Evolutionary conservation across 345 rosid species (phyloP), one percentile per base, ranked within the genome.

Genomic region (Rhizophora mangle): DNA sequence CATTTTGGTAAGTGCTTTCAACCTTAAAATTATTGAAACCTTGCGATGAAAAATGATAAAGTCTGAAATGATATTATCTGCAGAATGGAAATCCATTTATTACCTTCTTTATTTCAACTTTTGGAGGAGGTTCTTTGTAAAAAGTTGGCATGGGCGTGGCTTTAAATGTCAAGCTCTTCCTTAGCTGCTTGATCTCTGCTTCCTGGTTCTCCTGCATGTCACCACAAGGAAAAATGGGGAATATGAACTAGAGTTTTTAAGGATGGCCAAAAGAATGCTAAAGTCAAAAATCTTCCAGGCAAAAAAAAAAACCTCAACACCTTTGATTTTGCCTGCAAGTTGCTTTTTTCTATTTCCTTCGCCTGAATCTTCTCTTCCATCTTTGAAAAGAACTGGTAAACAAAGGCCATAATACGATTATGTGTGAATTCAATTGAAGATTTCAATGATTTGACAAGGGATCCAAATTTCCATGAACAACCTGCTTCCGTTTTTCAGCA

Each of bases 401-500:
- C 26, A 49, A 37, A 52, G 65, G 55, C 51, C 57, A 72, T 11
- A 26, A 49, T 19, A 46, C 19, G 19, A 57, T 43, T 66, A 55
- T 1, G 37, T 15, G 57, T 57, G 39, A 9, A 49, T 58, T 51
- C 51, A 68, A 36, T 43, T 51, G 24, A 71, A 63, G 69, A 37
- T 22, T 61, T 64, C 20, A 63, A 55, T 21, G 37, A 62, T 19
- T n/a, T 37, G 39, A 62, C 4, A 63, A 59, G 60, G 49, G 26
- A 70, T 16, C 19, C 29, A 29, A 30, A 65, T n/a, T 13, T 37
- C 46, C 21, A 67, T 64, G 26, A 47, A 72, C 24, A 72, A 82
- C 88, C 76, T 77, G 76, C 66, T 49, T 77, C 63, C 80, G 54
- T 57, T 39, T 77, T 68, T 77, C 80, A 26, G 80, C 80, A 51